phyloP scores from a whole-genome alignment of 345 rosid genomes.

The Angophora floribunda region DNA sequence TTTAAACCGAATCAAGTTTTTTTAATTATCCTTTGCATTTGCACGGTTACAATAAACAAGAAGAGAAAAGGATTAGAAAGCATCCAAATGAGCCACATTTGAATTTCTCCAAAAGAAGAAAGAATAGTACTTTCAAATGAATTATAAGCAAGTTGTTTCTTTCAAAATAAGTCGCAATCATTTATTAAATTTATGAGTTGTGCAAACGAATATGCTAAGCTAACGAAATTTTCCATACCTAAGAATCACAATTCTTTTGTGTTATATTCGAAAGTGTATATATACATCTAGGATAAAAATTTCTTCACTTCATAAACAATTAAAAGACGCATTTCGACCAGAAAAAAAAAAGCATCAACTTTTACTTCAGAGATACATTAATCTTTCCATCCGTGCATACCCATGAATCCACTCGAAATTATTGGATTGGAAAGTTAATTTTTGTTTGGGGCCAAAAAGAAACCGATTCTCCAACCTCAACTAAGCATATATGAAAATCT shows the following conservation, averaged over 20 bases:
- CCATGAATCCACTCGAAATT: not conserved
- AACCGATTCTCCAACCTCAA: too few relatives aligned
- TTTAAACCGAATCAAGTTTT: not conserved
- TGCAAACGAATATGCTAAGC: not conserved
- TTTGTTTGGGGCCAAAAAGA: not conserved
- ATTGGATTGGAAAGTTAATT: not conserved
- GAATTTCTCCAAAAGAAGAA: not conserved
- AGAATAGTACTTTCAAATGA: not conserved
- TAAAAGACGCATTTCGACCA: not conserved
- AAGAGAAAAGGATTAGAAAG: not conserved
- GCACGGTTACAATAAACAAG: not conserved
- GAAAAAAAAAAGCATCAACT: not conserved
- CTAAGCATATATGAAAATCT: too few relatives aligned
- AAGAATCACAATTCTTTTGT: not conserved
- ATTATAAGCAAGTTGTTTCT: not conserved
- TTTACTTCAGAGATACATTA: not conserved
- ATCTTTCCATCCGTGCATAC: not conserved
- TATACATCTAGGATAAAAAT: not conserved
- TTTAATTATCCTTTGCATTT: not conserved
- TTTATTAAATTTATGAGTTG: not conserved
- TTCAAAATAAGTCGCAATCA: not conserved
- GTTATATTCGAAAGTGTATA: not conserved
- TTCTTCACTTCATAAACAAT: not conserved
- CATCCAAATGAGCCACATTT: not conserved
- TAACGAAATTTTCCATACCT: not conserved